These are phyloP conservation scores for Aspergillus mulundensis DNA, from an alignment of 495 filamentous ascomycete species.

Conservation along the genomic window DNA sequence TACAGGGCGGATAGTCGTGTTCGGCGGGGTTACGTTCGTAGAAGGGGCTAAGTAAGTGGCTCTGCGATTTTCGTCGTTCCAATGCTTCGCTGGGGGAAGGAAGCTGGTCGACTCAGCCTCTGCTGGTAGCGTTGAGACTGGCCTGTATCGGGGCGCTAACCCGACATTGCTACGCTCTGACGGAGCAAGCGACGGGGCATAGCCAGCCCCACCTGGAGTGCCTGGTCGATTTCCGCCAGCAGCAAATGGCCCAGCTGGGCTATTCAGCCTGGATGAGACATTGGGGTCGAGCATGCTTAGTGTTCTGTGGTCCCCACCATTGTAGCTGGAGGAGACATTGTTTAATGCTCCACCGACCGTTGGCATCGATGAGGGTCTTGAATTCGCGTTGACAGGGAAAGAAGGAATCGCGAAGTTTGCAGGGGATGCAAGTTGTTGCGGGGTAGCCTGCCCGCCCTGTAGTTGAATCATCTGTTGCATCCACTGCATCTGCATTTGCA, in stretches of 20 bases:
- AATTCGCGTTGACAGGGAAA: slow-evolving; percentile 16
- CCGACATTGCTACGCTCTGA: slow-evolving; percentile 94
- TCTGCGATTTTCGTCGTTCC: slow-evolving; percentile 44
- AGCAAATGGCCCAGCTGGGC: slow-evolving; percentile 29
- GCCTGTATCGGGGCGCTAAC: slow-evolving; percentile 84
- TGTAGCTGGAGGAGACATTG: slow-evolving; percentile 16
- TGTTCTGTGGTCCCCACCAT: slow-evolving; percentile 49
- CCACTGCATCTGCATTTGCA: slow-evolving; percentile 91
- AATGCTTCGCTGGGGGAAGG: slow-evolving; percentile 47
- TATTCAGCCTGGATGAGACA: slow-evolving; percentile 52
- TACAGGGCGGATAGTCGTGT: slow-evolving; percentile 31
- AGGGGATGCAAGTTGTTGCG: slow-evolving; percentile 19
- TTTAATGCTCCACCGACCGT: slow-evolving; percentile 20
- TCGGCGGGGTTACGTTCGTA: slow-evolving; percentile 17
- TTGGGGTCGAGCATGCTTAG: slow-evolving; percentile 81
- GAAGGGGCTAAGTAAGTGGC: slow-evolving; percentile 21
- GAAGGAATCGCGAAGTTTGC: slow-evolving; percentile 12
- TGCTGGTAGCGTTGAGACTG: slow-evolving; percentile 59
- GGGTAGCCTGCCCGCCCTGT: slow-evolving; percentile 38
- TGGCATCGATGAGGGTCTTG: slow-evolving; percentile 46
- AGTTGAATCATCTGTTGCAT: slow-evolving; percentile 77
- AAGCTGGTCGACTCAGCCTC: slow-evolving; percentile 39
- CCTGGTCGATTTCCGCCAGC: slow-evolving; percentile 27
- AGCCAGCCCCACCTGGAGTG: slow-evolving; percentile 41
- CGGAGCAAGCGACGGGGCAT: slow-evolving; percentile 78